Conservation (phyloP, 164 flowering plant genomes). For the Vitis riparia region DNA sequence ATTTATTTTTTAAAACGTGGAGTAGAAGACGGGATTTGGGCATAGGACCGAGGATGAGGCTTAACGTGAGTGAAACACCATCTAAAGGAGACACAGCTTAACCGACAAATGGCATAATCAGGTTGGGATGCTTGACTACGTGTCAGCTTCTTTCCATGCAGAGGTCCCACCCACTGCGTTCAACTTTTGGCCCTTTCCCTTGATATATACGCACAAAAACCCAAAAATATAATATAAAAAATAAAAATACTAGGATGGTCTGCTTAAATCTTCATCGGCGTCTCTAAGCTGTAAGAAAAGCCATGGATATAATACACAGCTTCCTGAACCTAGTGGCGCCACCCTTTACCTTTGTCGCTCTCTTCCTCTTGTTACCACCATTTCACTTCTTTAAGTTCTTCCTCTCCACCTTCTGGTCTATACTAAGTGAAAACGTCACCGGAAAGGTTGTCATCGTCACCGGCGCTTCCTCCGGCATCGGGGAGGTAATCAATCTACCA, state of each 20-base stretch:
- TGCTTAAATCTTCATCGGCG: too few species aligned
- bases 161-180: conserved; percentile 3
- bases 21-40: too few species aligned
- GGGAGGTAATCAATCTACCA: conserved; percentile 45
- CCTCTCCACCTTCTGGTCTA: conserved; percentile 16
- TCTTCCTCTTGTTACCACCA: conserved; percentile 36
- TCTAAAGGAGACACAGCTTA: too few species aligned
- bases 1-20: too few species aligned
- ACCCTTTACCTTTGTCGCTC: conserved; percentile 23
- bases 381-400: conserved; percentile 33
- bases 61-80: too few species aligned
- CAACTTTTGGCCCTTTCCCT: background rate
- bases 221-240: background rate
- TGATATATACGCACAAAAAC: background rate
- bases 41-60: too few species aligned
- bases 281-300: background rate
- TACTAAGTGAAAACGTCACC: conserved; percentile 46
- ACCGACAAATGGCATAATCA: too few species aligned
- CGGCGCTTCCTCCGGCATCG: conserved; percentile 86
- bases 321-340: conserved; percentile 44
- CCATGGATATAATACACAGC: conserved; percentile 43
- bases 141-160: conserved; percentile 22
- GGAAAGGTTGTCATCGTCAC: conserved; percentile 74
- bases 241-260: background rate
- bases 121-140: conserved; percentile 1